Evolutionary conservation across 331 rosid species (phyloP).

Genomic region (Stylosanthes scabra): DNA sequence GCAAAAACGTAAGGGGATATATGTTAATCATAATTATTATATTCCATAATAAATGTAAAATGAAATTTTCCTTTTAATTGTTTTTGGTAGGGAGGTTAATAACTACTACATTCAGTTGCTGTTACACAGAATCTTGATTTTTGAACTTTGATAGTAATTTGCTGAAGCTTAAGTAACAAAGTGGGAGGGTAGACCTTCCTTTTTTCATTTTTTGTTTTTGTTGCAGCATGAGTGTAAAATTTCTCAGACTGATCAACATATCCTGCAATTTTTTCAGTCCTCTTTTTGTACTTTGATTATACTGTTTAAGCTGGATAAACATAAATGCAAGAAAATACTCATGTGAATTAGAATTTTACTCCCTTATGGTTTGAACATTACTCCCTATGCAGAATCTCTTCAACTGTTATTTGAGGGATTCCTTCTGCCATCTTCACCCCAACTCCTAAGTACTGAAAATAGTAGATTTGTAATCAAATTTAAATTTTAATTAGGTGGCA

Average conservation of each 20-base stretch:
- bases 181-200: neutral
- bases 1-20: slow-evolving; percentile 88
- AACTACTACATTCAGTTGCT: slow-evolving; percentile 16
- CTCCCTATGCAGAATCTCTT: neutral
- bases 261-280: neutral
- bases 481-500: neutral
- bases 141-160: slow-evolving; percentile 23
- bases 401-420: slow-evolving; percentile 9
- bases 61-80: neutral
- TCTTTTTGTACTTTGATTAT: slow-evolving; percentile 7
- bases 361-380: neutral
- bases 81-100: neutral
- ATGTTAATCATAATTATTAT: neutral
- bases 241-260: neutral
- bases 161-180: slow-evolving; percentile 20
- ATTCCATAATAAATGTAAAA: neutral
- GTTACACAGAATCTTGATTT: slow-evolving; percentile 6
- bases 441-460: neutral
- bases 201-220: neutral
- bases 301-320: slow-evolving; percentile 10
- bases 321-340: neutral
- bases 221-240: neutral
- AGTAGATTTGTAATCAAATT: neutral
- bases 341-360: slow-evolving; percentile 12
- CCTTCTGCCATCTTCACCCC: slow-evolving; percentile 5